Conservation (phyloP, 345 rosid genomes). For the Populus davidiana region DNA sequence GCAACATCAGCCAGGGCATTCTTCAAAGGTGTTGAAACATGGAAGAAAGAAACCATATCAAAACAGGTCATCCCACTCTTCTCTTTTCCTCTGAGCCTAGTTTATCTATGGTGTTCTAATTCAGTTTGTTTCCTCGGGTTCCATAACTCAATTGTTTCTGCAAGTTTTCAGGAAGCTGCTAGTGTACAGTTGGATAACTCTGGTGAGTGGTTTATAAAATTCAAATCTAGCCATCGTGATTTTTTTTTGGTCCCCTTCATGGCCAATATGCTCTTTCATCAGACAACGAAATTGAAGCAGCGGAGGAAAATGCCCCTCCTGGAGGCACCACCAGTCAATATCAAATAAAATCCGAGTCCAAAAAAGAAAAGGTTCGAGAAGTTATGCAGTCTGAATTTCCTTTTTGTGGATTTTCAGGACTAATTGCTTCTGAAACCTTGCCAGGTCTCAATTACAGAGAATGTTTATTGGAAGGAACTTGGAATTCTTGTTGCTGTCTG, state of each 20-base stretch:
- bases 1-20: conserved; percentile 45
- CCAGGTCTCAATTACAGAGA: conserved; percentile 45
- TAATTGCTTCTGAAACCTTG: neutral
- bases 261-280: neutral
- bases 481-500: conserved; percentile 42
- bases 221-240: no score
- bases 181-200: conserved; percentile 8
- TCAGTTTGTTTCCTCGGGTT: neutral
- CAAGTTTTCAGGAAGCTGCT: conserved; percentile 31
- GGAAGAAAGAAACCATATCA: conserved; percentile 46
- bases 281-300: conserved; percentile 20
- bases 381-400: neutral
- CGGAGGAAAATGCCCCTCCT: conserved; percentile 23
- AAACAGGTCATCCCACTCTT: conserved; percentile 19
- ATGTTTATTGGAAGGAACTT: conserved; percentile 43
- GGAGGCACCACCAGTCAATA: conserved; percentile 11
- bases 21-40: conserved; percentile 48
- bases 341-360: conserved; percentile 9
- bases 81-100: no score
- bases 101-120: no score
- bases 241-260: no score
- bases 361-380: conserved; percentile 18
- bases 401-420: neutral
- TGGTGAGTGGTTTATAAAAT: conserved; percentile 2
- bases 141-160: neutral